Evolutionary conservation across 106 monocot species (phyloP), one percentile per base, ranked within the genome.

Genomic region (Platanthera zijinensis): DNA sequence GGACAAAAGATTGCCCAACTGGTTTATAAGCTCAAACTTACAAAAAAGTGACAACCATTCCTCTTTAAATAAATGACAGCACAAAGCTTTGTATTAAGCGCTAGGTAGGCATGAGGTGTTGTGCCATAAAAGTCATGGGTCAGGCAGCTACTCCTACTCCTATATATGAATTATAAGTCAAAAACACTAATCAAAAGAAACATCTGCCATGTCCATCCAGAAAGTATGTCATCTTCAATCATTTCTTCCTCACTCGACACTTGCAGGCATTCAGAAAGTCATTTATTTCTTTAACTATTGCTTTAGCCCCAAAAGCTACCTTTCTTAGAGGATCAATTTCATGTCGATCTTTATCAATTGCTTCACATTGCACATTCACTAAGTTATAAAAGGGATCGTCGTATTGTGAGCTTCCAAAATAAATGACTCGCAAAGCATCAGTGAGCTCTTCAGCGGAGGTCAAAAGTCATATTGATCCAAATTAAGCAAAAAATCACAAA

Each of bases 171-270:
- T 25, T 25, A 25, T 25, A 25, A 25, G 25, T 25, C 14, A 59
- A 59, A 5, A 57, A 10, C n/a, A 15, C n/a, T 5, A 15, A 15
- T 1, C 14, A 63, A 63, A 62, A 22, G 10, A 25, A 6, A 9
- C 57, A 82, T 76, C 76, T 82, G 81, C 76, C 81, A 76, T 50
- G 28, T 13, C 76, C 81, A 82, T 39, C 81, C 76, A 45, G 63
- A 63, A 3, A 13, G 57, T 4, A 0, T 7, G 2, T 9, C 19
- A 7, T 63, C 63, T 15, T 19, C 25, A 0, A 14, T 9, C 19
- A 22, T 63, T 39, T 50, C 39, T 10, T 57, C 47, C 48, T 3
- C 11, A 39, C 53, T 49, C 6, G 25, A 25, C 25, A 25, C 25
- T 25, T 48, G n/a, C 71, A 77, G 0, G 76, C 76, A 77, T 8